Evolutionary conservation across 345 rosid species (phyloP), one percentile per base, ranked within the genome.

Genomic region (Gossypium turneri): DNA sequence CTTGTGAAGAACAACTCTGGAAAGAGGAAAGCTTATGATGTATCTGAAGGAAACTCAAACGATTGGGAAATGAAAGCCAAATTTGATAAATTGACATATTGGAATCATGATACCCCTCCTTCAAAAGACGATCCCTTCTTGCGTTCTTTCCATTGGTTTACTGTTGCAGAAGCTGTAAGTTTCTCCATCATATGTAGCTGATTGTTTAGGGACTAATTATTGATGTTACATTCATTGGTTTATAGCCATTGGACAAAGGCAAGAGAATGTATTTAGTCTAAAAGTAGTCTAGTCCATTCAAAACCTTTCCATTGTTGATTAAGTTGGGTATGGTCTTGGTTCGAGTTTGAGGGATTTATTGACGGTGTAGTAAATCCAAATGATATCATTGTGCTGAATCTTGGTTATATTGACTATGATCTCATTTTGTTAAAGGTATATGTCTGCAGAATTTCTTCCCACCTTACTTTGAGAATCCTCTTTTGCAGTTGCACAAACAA

Each of bases 101-200:
- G 99, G 99, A 95, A 95, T 83, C 93, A 89, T 60, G 98, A 93
- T 73, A 79, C 9, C 72, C 75, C 84, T 73, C 99, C 99, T 74
- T 90, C 98, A 12, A 85, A 85, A 77, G 90, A 91, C 17, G 99
- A 95, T 82, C 79, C 86, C 9, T 81, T 95, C 67, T 20, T 85
- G 59, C 94, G 98, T 13, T 84, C 92, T 69, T 85, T 93, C 57
- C 98, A 90, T 55, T 89, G 92, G 93, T 82, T 91, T 43, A 59
- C 84, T 53, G 84, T 91, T 77, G 92, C 96, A 73, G 88, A 91
- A 76, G 88, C 89, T 27, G 99, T 95, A 61, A 93, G 88, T 80
- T 41, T 78, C 60, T 47, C 70, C 76, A n/a, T 51, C 20, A 9
- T 72, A 9, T n/a, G 24, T 22, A 13, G 20, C 73, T 27, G 60